phyloP scores from a whole-genome alignment of 108 stramenopile species.

The Skeletonema tropicum region DNA sequence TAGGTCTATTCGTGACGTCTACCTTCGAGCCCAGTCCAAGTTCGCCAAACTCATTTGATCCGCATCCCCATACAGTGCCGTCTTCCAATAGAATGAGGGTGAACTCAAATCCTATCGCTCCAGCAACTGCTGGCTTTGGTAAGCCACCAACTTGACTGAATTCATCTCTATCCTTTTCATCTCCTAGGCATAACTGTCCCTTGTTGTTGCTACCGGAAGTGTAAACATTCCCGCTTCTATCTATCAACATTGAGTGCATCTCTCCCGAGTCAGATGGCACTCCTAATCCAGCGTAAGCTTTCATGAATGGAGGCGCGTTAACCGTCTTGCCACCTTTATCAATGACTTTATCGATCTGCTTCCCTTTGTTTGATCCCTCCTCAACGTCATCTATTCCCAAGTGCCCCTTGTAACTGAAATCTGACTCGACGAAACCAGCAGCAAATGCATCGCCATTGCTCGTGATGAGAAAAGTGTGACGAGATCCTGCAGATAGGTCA shows the following conservation, averaged over 20 bases:
- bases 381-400: background rate
- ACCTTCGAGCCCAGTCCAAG: constrained; percentile 41
- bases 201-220: constrained; percentile 19
- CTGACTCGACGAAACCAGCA: constrained; percentile 8
- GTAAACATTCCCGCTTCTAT: constrained; percentile 24
- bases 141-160: constrained; percentile 13
- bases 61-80: constrained; percentile 41
- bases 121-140: constrained; percentile 21
- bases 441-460: background rate
- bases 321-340: background rate
- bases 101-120: constrained; percentile 37
- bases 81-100: constrained; percentile 33
- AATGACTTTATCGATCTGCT: constrained; percentile 12
- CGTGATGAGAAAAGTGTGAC: background rate
- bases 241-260: constrained; percentile 28
- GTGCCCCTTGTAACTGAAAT: constrained; percentile 11
- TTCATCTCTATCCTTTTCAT: constrained; percentile 5
- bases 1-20: constrained; percentile 8
- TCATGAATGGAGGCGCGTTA: constrained; percentile 14
- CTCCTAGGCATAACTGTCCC: constrained; percentile 32
- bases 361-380: background rate
- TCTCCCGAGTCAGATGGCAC: constrained; percentile 27
- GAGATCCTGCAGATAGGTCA: constrained; percentile 6
- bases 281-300: constrained; percentile 21
- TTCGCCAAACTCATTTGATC: constrained; percentile 50